Percentiles rank a stretch among this genome's conserved stretches.
These are phyloP conservation scores for Baorangia bicolor DNA, from an alignment of 768 basidiomycete species.

Conservation along the genomic window DNA sequence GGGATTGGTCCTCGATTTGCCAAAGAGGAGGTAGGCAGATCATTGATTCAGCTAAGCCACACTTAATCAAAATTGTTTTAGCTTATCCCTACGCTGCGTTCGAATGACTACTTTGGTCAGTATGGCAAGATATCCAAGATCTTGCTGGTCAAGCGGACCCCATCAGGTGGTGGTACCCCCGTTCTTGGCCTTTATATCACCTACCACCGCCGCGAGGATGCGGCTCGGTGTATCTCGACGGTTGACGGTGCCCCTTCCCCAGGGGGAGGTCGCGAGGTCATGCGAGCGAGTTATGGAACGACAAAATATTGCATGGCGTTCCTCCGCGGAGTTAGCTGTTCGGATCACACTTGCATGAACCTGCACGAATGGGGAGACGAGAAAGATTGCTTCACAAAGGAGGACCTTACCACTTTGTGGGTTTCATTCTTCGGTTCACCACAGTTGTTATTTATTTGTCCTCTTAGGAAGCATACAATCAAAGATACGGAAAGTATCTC, in stretches of 20 bases:
- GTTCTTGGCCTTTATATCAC: conserved; percentile 96
- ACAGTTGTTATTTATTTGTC: not conserved
- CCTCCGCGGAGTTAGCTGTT: conserved; percentile 79
- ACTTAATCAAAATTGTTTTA: conserved; percentile 28
- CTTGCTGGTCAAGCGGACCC: conserved; percentile 84
- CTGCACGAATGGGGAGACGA: conserved; percentile 99
- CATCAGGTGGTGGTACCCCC: conserved; percentile 67
- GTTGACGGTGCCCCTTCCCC: conserved; percentile 92
- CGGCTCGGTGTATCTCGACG: conserved; percentile 86
- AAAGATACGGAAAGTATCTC: conserved; percentile 80
- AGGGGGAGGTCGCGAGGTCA: conserved; percentile 82
- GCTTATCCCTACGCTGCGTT: conserved; percentile 91
- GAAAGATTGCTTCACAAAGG: conserved; percentile 95
- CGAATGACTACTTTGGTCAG: conserved; percentile 96
- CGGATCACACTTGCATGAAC: conserved; percentile 89
- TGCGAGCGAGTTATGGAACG: conserved; percentile 94
- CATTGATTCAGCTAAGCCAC: not conserved
- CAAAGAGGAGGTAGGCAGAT: conserved; percentile 83
- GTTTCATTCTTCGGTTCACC: conserved; percentile 28
- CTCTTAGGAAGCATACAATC: conserved; percentile 81
- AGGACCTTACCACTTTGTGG: conserved; percentile 90
- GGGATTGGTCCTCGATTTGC: conserved; percentile 93
- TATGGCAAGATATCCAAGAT: conserved; percentile 98
- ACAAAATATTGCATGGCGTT: conserved; percentile 98
- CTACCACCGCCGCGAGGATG: conserved; percentile 92